Evolutionary conservation across 2,329 filamentous ascomycete genomes (phyloP).

Genomic region (Pseudogymnoascus destructans): DNA sequence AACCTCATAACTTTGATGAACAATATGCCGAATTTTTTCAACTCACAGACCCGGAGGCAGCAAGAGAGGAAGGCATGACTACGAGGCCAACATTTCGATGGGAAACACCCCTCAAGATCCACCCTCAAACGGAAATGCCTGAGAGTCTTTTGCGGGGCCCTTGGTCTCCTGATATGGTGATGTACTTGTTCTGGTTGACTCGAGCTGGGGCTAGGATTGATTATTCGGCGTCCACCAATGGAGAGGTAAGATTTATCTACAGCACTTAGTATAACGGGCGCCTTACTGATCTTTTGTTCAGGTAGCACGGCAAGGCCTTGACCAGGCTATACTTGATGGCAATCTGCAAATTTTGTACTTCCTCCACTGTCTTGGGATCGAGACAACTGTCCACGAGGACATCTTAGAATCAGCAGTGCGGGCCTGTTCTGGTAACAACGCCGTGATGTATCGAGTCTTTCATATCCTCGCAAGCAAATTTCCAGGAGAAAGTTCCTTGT

Average conservation of each 20-base stretch:
- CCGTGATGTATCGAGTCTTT: not conserved
- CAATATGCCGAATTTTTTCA: conserved; percentile 14
- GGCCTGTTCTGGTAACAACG: not conserved
- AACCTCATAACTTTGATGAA: conserved; percentile 9
- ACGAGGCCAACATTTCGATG: not conserved
- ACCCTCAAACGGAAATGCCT: conserved; percentile 17
- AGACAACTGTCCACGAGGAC: not conserved
- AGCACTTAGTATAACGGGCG: not conserved
- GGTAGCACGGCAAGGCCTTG: conserved; percentile 9
- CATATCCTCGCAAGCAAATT: not conserved
- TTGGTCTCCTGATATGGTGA: conserved; percentile 20
- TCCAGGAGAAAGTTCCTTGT: not conserved
- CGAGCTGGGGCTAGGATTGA: conserved; percentile 21
- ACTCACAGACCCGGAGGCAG: not conserved
- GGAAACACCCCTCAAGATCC: not conserved
- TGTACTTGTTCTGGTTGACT: conserved; percentile 22
- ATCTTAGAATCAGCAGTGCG: conserved; percentile 3
- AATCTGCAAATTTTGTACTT: conserved; percentile 9
- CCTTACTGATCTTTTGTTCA: not conserved
- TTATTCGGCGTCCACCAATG: conserved; percentile 20
- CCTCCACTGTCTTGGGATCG: conserved; percentile 9
- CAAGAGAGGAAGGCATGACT: not conserved
- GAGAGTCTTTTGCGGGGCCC: conserved; percentile 22
- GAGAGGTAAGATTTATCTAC: conserved; percentile 19
- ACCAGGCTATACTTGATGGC: conserved; percentile 7